Percentiles rank a stretch among this genome's conserved stretches.
These are phyloP conservation scores for Aspergillus nomiae DNA, from an alignment of 2,329 filamentous ascomycete genomes.

Conservation along the genomic window DNA sequence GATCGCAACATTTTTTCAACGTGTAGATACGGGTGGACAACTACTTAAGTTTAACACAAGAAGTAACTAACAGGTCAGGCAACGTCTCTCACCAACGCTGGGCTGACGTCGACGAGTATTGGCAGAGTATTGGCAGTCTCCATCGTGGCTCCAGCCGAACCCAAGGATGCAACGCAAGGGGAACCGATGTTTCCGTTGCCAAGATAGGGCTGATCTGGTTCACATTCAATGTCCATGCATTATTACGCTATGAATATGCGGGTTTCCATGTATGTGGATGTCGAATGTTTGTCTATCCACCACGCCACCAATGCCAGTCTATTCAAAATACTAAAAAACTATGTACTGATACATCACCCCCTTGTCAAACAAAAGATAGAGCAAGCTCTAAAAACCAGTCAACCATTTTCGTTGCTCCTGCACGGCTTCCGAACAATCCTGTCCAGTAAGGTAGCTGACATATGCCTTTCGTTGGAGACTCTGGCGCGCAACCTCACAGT, in stretches of 20 bases:
- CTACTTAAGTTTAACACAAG: not conserved
- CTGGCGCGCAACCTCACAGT: slow-evolving; percentile 78
- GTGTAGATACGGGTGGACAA: not conserved
- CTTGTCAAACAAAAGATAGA: not conserved
- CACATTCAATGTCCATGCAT: not conserved
- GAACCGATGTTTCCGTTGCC: slow-evolving; percentile 2
- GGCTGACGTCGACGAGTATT: slow-evolving; percentile 26
- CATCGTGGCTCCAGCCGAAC: slow-evolving; percentile 10
- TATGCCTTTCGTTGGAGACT: slow-evolving; percentile 72
- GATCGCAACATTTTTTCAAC: not conserved
- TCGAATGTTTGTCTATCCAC: not conserved
- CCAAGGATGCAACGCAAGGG: not conserved
- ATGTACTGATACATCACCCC: not conserved
- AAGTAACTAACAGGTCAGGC: not conserved
- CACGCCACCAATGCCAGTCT: slow-evolving; percentile 3
- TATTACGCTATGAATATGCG: not conserved
- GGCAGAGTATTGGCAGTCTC: slow-evolving; percentile 5
- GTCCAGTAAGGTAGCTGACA: slow-evolving; percentile 40
- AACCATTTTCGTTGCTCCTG: slow-evolving; percentile 38
- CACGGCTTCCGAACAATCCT: slow-evolving; percentile 33
- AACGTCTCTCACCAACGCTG: slow-evolving; percentile 7
- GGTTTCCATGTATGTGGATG: not conserved
- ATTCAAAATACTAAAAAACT: slow-evolving; percentile 3
- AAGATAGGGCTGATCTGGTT: slow-evolving; percentile 6
- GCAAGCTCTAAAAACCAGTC: slow-evolving; percentile 28